These are phyloP conservation scores for Sporothrix globosa DNA, from an alignment of 2,329 filamentous ascomycete genomes.

Conservation along the genomic window DNA sequence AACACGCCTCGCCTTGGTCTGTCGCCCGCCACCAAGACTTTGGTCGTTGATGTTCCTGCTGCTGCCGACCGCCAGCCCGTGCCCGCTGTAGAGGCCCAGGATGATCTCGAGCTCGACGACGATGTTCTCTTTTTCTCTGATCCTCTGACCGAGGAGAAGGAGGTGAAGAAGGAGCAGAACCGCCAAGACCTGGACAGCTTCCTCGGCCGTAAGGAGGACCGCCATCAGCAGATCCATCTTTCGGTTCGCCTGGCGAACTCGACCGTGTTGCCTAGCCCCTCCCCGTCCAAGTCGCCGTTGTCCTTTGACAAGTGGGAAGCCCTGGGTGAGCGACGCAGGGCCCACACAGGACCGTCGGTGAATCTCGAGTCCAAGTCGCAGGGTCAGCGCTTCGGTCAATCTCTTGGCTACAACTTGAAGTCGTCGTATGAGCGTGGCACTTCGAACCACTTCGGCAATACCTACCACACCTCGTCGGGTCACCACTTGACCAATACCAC, in stretches of 20 bases:
- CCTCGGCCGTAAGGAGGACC: conserved; percentile 39
- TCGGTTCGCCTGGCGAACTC: conserved; percentile 64
- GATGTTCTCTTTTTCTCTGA: conserved; percentile 78
- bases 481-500: conserved; percentile 7
- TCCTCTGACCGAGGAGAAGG: conserved; percentile 47
- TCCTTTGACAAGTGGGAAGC: conserved; percentile 83
- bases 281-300: conserved; percentile 54
- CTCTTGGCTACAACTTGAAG: conserved; percentile 52
- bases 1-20: conserved; percentile 50
- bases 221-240: conserved; percentile 46
- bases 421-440: conserved; percentile 53
- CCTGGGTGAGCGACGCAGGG: conserved; percentile 81
- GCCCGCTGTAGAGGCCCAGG: conserved; percentile 41
- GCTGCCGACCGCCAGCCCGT: conserved; percentile 46
- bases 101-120: conserved; percentile 67
- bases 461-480: neutral
- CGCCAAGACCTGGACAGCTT: conserved; percentile 37
- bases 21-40: conserved; percentile 48
- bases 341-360: conserved; percentile 58
- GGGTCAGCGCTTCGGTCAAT: conserved; percentile 49
- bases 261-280: conserved; percentile 25
- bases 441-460: conserved; percentile 51
- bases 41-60: conserved; percentile 47
- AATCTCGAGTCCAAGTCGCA: conserved; percentile 52
- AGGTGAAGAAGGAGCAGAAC: conserved; percentile 42